phyloP scores from a whole-genome alignment of 345 rosid species.

The Hypericum androsaemum region DNA sequence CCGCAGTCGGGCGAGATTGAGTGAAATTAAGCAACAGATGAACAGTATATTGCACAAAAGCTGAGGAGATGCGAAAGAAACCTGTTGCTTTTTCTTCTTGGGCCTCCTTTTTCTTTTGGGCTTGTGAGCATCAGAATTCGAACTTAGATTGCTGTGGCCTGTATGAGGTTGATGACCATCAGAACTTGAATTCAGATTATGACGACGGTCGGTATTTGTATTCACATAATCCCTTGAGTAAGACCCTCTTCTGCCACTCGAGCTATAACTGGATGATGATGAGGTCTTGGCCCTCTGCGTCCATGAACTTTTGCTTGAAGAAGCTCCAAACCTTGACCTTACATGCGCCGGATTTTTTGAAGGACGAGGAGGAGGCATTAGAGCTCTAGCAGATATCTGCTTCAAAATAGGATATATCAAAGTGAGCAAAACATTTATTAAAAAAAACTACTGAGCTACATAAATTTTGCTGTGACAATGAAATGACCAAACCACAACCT shows the following conservation, averaged over 20 bases:
- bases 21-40: no score
- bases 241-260: conserved; percentile 54
- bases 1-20: no score
- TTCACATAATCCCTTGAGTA: conserved; percentile 35
- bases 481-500: conserved; percentile 33
- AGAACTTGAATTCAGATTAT: no score
- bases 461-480: background rate
- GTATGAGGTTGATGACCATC: conserved; percentile 10
- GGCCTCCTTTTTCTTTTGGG: conserved; percentile 93
- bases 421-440: conserved; percentile 6
- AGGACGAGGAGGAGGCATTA: conserved; percentile 92
- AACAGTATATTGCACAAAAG: no score
- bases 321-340: conserved; percentile 58
- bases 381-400: conserved; percentile 70
- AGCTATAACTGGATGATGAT: conserved; percentile 37
- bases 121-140: conserved; percentile 86
- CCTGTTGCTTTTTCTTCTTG: conserved; percentile 58
- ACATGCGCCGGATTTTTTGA: conserved; percentile 23
- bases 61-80: background rate
- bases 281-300: conserved; percentile 44
- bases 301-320: conserved; percentile 46
- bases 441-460: background rate
- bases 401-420: conserved; percentile 27
- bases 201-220: conserved; percentile 17
- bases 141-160: conserved; percentile 78